These are phyloP conservation scores for Phlebiopsis flavidoalba DNA, from an alignment of 768 basidiomycete genomes.

Conservation along the genomic window DNA sequence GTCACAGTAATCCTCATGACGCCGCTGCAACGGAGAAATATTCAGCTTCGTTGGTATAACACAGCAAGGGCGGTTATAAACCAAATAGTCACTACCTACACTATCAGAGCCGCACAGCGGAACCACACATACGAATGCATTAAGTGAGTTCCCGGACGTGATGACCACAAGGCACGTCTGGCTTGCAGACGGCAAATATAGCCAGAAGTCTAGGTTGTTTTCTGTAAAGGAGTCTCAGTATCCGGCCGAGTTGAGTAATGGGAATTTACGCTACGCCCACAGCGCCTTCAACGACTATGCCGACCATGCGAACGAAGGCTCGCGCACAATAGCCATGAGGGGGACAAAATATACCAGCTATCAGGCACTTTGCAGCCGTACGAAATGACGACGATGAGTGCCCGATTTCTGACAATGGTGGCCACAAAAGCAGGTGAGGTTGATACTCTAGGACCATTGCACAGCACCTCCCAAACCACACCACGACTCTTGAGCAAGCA, in stretches of 20 bases:
- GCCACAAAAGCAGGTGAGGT: slow-evolving; percentile 91
- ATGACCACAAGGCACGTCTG: slow-evolving; percentile 95
- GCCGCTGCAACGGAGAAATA: slow-evolving; percentile 50
- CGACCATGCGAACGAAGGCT: slow-evolving; percentile 96
- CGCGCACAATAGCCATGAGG: slow-evolving; percentile 97
- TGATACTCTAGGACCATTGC: slow-evolving; percentile 94
- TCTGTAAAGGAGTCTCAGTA: not conserved
- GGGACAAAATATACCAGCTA: slow-evolving; percentile 98
- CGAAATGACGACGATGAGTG: slow-evolving; percentile 80
- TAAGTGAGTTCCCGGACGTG: slow-evolving; percentile 96
- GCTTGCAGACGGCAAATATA: slow-evolving; percentile 88
- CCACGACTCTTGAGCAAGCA: slow-evolving; percentile 53
- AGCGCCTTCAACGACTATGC: slow-evolving; percentile 94
- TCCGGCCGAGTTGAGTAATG: too few species aligned
- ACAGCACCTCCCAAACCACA: too few species aligned
- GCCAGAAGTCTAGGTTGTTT: slow-evolving; percentile 80
- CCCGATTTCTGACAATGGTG: slow-evolving; percentile 69
- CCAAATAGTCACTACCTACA: too few species aligned
- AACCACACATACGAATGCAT: slow-evolving; percentile 96
- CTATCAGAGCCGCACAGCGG: slow-evolving; percentile 35
- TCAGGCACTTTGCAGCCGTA: slow-evolving; percentile 97
- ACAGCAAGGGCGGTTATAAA: too few species aligned
- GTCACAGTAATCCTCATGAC: slow-evolving; percentile 97
- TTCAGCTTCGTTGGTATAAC: not conserved
- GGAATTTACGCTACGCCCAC: slow-evolving; percentile 52